Base-by-base conservation (phyloP, 306 rosid genomes). In the Pachyrhizus erosus region DNA sequence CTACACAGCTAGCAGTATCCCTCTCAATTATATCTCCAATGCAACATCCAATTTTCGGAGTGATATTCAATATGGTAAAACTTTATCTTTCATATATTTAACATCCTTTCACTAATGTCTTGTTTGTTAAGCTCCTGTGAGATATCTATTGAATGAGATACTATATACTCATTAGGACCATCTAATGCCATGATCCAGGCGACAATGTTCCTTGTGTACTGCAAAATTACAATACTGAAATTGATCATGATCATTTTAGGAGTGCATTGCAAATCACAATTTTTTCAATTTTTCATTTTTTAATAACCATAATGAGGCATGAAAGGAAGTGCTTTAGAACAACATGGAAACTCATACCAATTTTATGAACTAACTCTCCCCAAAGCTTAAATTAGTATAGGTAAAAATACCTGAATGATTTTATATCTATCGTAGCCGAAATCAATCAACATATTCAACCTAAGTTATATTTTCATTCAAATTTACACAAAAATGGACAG, bases 1-100 rank as follows among this genome's bases (percentile, higher is more conserved):
- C 10, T 37, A 34, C 80, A n/a, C n/a, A 85, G 85, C 54, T 69
- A 17, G 66, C 4, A 0, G 42, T 62, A 6, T 69, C 88, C 0
- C 27, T 85, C 0, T 85, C 88, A 0, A 52, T 85, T 39, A 76
- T 85, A 6, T 37, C 72, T 27, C 83, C 85, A 0, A 40, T 5
- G 7, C 37, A 57, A 42, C 80, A 61, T 81, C 66, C 88, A 14
- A 29, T 48, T 39, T 80, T 76, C 11, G 45, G 70, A 69, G 45
- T n/a, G n/a, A 31, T 31, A 9, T 80, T 85, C 52, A 69, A 60
- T 23, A 0, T 54, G 88, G 88, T 85, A 81, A 70, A 20, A 33
- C 0, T 31, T 79, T 15, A 31, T 40, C 40, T 70, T 17, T 5
- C 23, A 13, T 1, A 40, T 64, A 18, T 54, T 5, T 27, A 55